Conservation (phyloP, 2,329 filamentous ascomycete genomes). For the Penicillium polonicum region DNA sequence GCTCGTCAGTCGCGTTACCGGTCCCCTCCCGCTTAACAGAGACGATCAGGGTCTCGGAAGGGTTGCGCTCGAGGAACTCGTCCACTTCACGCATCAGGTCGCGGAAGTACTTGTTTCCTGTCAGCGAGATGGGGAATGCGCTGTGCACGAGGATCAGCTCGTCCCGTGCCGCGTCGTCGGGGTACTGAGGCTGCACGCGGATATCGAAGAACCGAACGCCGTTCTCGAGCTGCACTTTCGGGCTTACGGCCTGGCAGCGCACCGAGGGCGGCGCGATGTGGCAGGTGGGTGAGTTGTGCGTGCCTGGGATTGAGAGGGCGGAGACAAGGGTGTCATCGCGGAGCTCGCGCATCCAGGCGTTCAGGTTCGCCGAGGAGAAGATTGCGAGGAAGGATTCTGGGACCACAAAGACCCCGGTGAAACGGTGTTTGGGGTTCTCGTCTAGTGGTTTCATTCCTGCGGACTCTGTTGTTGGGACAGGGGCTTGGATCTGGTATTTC, state of each 20-base stretch:
- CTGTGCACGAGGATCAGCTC: conserved; percentile 81
- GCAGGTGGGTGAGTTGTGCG: conserved; percentile 89
- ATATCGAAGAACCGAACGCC: conserved; percentile 95
- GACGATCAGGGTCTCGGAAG: conserved; percentile 78
- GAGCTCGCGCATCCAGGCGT: conserved; percentile 78
- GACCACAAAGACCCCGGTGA: conserved; percentile 67
- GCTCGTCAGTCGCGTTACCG: conserved; percentile 73
- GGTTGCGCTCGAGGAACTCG: conserved; percentile 72
- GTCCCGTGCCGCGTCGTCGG: conserved; percentile 59
- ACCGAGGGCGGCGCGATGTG: conserved; percentile 86
- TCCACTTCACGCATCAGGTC: conserved; percentile 70
- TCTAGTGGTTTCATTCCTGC: conserved; percentile 60
- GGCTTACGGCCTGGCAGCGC: conserved; percentile 80
- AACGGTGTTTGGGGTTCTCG: conserved; percentile 53
- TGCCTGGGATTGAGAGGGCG: conserved; percentile 85
- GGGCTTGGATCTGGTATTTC: conserved; percentile 70
- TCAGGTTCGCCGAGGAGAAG: conserved; percentile 67
- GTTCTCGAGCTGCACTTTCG: conserved; percentile 77
- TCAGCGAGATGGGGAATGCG: conserved; percentile 83
- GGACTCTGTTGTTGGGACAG: conserved; percentile 60
- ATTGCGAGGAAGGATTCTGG: conserved; percentile 58
- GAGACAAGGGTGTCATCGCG: conserved; percentile 71
- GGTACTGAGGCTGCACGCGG: conserved; percentile 67
- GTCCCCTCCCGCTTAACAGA: conserved; percentile 89
- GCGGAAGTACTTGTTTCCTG: conserved; percentile 74